Evolutionary conservation across 176 grass and related monocot genomes (phyloP).

Genomic region (Puya raimondii): DNA sequence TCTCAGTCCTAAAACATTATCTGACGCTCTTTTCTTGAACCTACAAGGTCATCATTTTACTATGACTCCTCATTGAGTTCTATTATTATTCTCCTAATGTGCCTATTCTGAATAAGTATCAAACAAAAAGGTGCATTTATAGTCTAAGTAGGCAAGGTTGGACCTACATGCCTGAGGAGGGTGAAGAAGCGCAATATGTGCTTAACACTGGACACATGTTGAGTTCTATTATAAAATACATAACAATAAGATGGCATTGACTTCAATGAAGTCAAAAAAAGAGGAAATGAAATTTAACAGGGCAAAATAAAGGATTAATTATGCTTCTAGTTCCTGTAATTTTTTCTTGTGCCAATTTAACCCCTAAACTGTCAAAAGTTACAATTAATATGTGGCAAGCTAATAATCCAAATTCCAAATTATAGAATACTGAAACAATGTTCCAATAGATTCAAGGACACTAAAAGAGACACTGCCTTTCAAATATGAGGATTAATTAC

Average conservation of each 20-base stretch:
- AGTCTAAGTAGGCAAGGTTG: not conserved
- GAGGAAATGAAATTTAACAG: too few relatives aligned
- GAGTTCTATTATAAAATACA: not conserved
- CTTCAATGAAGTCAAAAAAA: too few relatives aligned
- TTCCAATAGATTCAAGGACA: not conserved
- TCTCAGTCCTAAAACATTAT: not conserved
- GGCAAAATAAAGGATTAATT: too few relatives aligned
- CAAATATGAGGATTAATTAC: not conserved
- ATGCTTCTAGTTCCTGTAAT: too few relatives aligned
- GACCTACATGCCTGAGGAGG: not conserved
- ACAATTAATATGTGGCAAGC: not conserved
- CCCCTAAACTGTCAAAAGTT: not conserved
- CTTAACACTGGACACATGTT: not conserved
- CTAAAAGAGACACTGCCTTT: not conserved
- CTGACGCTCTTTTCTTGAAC: not conserved
- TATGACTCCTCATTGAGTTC: not conserved
- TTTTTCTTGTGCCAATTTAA: too few relatives aligned
- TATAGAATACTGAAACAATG: not conserved
- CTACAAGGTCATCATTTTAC: not conserved
- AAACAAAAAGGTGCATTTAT: not conserved
- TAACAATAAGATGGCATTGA: too few relatives aligned
- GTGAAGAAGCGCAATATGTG: not conserved
- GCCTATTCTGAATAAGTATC: not conserved
- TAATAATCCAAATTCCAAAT: not conserved
- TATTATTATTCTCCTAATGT: not conserved